Conservation (phyloP, 179 eudicot genomes). For the Vitellaria paradoxa region DNA sequence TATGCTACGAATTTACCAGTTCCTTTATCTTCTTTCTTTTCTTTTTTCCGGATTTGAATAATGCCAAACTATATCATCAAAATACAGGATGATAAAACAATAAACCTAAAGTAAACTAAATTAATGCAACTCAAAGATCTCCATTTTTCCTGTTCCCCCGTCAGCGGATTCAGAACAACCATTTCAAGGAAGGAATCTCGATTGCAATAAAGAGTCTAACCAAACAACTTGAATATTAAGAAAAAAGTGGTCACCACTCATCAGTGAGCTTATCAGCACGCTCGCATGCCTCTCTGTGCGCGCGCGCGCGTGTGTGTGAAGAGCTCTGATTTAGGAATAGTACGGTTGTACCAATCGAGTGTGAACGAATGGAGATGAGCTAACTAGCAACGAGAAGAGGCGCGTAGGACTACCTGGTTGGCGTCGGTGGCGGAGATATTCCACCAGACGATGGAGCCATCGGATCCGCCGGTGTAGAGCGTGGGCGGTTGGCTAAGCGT, state of each 20-base stretch:
- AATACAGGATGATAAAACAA: not conserved
- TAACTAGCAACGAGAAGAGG: not conserved
- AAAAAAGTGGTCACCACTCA: not conserved
- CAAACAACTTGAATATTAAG: not conserved
- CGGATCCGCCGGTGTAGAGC: slow-evolving; percentile 91
- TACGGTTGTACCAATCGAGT: slow-evolving; percentile 2
- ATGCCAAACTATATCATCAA: not conserved
- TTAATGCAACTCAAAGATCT: not conserved
- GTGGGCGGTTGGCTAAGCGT: slow-evolving; percentile 54
- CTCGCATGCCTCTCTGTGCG: no score
- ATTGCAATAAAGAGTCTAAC: not conserved
- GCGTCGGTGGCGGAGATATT: slow-evolving; percentile 35
- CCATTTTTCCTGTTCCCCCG: not conserved
- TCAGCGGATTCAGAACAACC: not conserved
- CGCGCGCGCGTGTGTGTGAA: not conserved
- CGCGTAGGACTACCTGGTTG: slow-evolving; percentile 29
- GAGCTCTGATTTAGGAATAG: slow-evolving; percentile 5
- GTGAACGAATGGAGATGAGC: not conserved
- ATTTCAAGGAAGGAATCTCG: not conserved
- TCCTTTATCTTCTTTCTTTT: not conserved
- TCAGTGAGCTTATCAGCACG: not conserved
- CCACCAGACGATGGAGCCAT: slow-evolving; percentile 99
- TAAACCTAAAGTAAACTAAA: not conserved
- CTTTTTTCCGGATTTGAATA: not conserved
- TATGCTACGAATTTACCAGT: not conserved